Evolutionary conservation across 768 basidiomycete species (phyloP), one percentile per base, ranked within the genome.

Genomic region (Dentipellis fragilis): DNA sequence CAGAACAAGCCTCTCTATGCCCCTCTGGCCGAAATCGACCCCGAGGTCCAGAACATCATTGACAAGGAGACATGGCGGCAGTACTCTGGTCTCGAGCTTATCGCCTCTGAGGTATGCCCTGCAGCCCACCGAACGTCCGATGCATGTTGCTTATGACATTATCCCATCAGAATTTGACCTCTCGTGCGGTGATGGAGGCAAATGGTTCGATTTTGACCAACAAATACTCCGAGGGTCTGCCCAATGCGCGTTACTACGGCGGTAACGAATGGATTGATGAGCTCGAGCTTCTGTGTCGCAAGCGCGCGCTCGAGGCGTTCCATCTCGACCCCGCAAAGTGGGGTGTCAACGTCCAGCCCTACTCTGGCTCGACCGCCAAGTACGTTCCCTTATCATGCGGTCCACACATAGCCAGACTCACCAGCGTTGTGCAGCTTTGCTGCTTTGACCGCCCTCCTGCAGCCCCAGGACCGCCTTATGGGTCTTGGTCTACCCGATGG

Each of bases 281-380:
- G 68, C 87, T 99, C 66, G 96, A 98, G 73, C 72, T 80, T 58
- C 84, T 99, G 56, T 93, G 91, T 76, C 92, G 93, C 70, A 85
- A 93, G 73, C 92, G 96, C 66, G 96, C 96, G 35, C 82, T 99
- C 61, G 75, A 88, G 71, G 95, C 95, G 2, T 99, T 97, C 83
- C 84, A 91, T 78, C 88, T 97, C 61, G 93, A 97, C 74, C 81
- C 89, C 45, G 77, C 74, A 49, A 82, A 85, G 71, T 98, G 96
- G 96, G 95, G 95, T 63, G 93, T 99, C 72, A 98, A 98, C 67
- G 96, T 99, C 55, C 96, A 99, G 72, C 96, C 96, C 7, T 99
- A 98, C 73, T 96, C 93, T 64, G 90, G 91, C 56, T 59, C 89
- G 82, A 95, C 92, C 45, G 93, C 92, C 60, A 95, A 95, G 90